Base-by-base conservation (phyloP, 306 rosid genomes). In the Urtica urens region DNA sequence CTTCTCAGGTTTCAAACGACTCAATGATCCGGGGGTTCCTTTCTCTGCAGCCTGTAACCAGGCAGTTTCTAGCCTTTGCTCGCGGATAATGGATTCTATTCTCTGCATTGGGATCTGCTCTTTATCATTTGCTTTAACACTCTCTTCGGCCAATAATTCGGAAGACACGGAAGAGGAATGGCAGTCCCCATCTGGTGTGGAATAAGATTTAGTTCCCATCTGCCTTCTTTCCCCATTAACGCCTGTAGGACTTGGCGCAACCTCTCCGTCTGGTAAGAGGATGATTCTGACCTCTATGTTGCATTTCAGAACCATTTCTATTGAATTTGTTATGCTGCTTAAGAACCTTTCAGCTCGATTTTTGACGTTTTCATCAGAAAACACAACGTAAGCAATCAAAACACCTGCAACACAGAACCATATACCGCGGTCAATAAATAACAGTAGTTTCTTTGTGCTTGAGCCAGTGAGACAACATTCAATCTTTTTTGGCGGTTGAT, bases 31-130 rank as follows among this genome's bases (percentile, higher is more conserved):
- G 12, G 96, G 94, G 29, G 95, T 85, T 53, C 99, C 94, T 59
- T 79, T 90, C 59, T 79, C 99, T 42, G 69, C 82, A 7, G 86
- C 80, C 71, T 81, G 95, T 54, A 85, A 65, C 99, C 95, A 90
- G 4, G 99, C 99, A 50, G 85, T 90, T 74, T 90, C 99, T 62
- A 90, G 72, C 70, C 85, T 79, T 61, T 90, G 94, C 60, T 90
- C 99, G 1, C 84, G 93, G 53, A 90, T 79, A 65, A 85, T 85
- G 70, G 95, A 85, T 57, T 85, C 99, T 60, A 90, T 78, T 73
- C 95, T 79, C 61, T 77, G 94, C 76, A 78, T 74, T 41, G 99
- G 99, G 45, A 85, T 67, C 63, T 79, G 85, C 50, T 56, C 80
- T 62, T 45, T 71, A 53, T 50, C 63, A 57, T 77, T 84, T 55